phyloP scores from a whole-genome alignment of 129 eudicot genomes.

The Helichrysum umbraculigerum region DNA sequence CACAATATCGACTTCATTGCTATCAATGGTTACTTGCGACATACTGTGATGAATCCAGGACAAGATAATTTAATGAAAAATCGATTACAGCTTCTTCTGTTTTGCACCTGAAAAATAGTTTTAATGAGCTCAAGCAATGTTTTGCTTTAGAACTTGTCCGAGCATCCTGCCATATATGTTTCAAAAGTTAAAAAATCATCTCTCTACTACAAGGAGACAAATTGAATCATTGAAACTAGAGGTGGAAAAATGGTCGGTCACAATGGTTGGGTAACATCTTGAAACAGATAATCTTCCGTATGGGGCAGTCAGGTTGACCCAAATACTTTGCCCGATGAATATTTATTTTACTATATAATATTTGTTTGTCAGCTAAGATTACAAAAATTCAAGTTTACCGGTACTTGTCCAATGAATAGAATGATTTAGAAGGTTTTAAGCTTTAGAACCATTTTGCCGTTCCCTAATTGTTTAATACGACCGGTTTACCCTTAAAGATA shows the following conservation, averaged over 20 bases:
- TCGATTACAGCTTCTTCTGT: not conserved
- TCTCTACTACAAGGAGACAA: not conserved
- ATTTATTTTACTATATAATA: not conserved
- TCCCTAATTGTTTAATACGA: not conserved
- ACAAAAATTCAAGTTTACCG: not conserved
- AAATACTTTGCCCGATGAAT: not conserved
- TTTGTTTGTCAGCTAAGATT: not conserved
- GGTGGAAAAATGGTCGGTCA: not conserved
- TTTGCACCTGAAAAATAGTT: not conserved
- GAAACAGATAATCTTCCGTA: not conserved
- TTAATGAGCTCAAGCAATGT: constrained; percentile 2
- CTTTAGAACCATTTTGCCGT: not conserved
- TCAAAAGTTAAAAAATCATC: not conserved
- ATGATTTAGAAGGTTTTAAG: not conserved
- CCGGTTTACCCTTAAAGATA: not conserved
- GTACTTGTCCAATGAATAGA: not conserved
- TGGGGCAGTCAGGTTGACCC: not conserved
- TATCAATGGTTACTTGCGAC: constrained; percentile 54
- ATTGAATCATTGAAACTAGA: not conserved
- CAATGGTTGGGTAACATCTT: not conserved
- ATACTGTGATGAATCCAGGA: constrained; percentile 38
- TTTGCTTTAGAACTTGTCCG: constrained; percentile 54
- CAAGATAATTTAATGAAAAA: not conserved
- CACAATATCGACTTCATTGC: constrained; percentile 85
- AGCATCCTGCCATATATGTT: constrained; percentile 70